Conservation (phyloP, 2,329 filamentous ascomycete species). For the Pseudofabraea citricarpa region DNA sequence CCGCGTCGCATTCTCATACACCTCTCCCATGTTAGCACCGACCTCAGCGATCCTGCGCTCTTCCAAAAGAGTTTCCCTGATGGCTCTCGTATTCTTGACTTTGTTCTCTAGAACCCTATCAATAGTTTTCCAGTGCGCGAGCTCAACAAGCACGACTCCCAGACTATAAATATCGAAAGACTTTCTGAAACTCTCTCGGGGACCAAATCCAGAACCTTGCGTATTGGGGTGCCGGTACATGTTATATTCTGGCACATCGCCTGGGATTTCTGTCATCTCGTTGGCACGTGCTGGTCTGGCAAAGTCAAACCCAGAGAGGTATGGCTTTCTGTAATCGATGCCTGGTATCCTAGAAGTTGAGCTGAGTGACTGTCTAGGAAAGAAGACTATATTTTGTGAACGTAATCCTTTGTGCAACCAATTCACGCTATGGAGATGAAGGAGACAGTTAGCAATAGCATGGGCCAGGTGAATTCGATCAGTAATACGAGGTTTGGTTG, state of each 20-base stretch:
- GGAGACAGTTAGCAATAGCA: constrained; percentile 45
- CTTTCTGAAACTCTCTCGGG: constrained; percentile 37
- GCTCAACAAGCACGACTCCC: constrained; percentile 46
- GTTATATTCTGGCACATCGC: constrained; percentile 39
- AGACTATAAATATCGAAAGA: constrained; percentile 48
- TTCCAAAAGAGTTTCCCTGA: constrained; percentile 29
- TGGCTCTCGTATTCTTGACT: constrained; percentile 32
- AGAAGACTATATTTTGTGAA: constrained; percentile 49
- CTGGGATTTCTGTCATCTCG: constrained; percentile 45
- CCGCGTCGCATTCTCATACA: constrained; percentile 33
- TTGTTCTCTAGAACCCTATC: constrained; percentile 35
- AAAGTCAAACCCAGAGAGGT: constrained; percentile 50
- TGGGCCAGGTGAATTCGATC: constrained; percentile 46
- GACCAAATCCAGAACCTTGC: constrained; percentile 6
- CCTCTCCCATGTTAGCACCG: constrained; percentile 34
- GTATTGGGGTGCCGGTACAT: constrained; percentile 31
- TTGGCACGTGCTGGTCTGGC: constrained; percentile 43
- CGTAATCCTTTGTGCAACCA: constrained; percentile 57
- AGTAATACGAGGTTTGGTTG: constrained; percentile 43
- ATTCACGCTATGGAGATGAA: constrained; percentile 50
- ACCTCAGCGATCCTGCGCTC: constrained; percentile 28
- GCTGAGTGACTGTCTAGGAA: too few relatives aligned
- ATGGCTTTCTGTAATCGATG: constrained; percentile 36
- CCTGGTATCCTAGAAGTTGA: constrained; percentile 9
- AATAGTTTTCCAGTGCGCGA: constrained; percentile 47